Percentiles rank a stretch among this genome's conserved stretches.
Conservation (phyloP, 495 filamentous ascomycete genomes). For the Cudoniella acicularis region DNA sequence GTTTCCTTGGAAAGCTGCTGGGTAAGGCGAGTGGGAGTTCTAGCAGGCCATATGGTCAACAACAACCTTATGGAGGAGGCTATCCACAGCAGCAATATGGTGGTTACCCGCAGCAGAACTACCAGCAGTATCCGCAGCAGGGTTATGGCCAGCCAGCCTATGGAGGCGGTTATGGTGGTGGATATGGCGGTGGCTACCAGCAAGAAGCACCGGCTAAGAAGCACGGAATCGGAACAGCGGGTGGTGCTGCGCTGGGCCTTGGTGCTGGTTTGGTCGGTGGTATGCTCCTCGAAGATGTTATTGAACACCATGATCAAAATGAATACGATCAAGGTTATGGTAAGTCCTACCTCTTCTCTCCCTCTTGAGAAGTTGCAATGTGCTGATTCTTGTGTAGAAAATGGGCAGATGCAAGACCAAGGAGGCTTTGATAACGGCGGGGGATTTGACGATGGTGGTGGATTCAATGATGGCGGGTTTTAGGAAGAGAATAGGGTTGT, state of each 20-base stretch:
- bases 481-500: too few relatives aligned
- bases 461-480: too few relatives aligned
- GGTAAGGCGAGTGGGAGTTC: conserved; percentile 32
- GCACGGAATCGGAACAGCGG: conserved; percentile 60
- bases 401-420: too few relatives aligned
- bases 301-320: conserved; percentile 55
- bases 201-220: conserved; percentile 26
- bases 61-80: conserved; percentile 5
- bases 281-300: conserved; percentile 59
- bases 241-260: conserved; percentile 70
- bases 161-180: conserved; percentile 23
- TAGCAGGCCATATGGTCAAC: conserved; percentile 1
- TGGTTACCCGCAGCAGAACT: not conserved
- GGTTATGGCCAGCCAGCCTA: conserved; percentile 33
- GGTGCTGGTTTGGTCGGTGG: conserved; percentile 76
- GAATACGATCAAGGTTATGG: conserved; percentile 44
- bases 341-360: conserved; percentile 2
- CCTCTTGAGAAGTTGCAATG: not conserved
- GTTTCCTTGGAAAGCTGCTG: conserved; percentile 50
- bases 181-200: conserved; percentile 30
- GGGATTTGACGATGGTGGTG: conserved; percentile 36
- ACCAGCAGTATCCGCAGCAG: conserved; percentile 15
- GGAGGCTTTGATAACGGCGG: conserved; percentile 31
- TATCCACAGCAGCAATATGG: conserved; percentile 29
- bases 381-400: conserved; percentile 22